Base-by-base conservation (phyloP, 768 basidiomycete species). In the Saitozyma sp. region DNA sequence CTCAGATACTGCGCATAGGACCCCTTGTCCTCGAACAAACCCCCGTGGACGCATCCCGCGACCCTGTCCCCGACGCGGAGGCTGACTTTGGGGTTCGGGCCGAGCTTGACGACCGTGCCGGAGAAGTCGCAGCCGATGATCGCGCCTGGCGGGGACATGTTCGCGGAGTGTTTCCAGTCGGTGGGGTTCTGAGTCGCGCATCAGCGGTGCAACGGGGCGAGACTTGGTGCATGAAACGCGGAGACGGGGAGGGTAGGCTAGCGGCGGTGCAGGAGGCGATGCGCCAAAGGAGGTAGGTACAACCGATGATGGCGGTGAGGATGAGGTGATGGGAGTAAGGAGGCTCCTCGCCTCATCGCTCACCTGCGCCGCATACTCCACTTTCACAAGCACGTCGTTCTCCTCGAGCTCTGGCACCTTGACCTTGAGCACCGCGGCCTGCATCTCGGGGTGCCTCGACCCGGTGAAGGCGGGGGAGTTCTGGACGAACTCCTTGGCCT, bases 51-150 rank as follows among this genome's bases (percentile, higher is more conserved):
- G 20, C 61, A 51, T 20, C 71, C 71, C 13, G 72, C 72, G 19
- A 75, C 64, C 20, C 60, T 61, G 59, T 72, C 69, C 1, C 74
- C 76, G 38, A 74, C 66, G 29, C 68, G 52, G 41, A 69, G 48
- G 41, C 50, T 58, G 48, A 58, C 57, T 10, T 54, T 40, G n/a
- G 20, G 10, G 41, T 56, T 41, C 6, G 57, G 54, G 4, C 71
- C 71, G 40, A 75, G 40, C 37, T 58, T 56, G 53, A 68, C 76
- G 49, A 78, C 55, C n/a, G 59, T 61, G 9, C 74, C 76, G 19
- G 70, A 66, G 54, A 62, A 70, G 59, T 78, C 76, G 50, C 68
- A 68, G 1, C 74, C 76, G 60, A 69, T 68, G 56, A 69, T 66
- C 8, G 63, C 68, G 16, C 63, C 66, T 0, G 64, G 59, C 7